Evolutionary conservation across 768 basidiomycete species (phyloP).

Genomic region (Calocybe gangraenosa): DNA sequence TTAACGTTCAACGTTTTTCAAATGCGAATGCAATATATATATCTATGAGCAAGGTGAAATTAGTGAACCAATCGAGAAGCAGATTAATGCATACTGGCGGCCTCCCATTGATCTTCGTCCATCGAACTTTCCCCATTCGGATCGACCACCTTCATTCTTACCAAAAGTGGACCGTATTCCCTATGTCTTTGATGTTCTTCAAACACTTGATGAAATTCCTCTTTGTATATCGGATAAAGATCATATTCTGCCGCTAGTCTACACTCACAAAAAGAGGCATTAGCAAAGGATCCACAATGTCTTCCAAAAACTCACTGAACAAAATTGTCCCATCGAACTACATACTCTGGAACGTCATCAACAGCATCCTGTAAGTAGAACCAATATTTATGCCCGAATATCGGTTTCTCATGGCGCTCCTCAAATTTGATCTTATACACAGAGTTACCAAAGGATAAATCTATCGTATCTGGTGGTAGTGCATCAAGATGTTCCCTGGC

Average conservation of each 20-base stretch:
- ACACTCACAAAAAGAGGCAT: conserved; percentile 1
- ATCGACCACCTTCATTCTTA: conserved; percentile 91
- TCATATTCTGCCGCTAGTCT: conserved; percentile 85
- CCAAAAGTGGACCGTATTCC: conserved; percentile 81
- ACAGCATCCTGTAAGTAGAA: conserved; percentile 96
- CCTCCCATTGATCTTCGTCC: conserved; percentile 96
- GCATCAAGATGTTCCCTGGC: conserved; percentile 67
- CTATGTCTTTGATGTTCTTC: conserved; percentile 72
- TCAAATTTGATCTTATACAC: conserved; percentile 91
- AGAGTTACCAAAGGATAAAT: conserved; percentile 83
- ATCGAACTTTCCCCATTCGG: conserved; percentile 83
- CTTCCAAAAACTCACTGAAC: conserved; percentile 47
- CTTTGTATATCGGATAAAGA: conserved; percentile 69
- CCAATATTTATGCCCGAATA: conserved; percentile 90
- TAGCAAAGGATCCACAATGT: too few relatives aligned
- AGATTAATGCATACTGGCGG: conserved; percentile 74
- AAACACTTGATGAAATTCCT: conserved; percentile 90
- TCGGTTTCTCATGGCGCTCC: conserved; percentile 51
- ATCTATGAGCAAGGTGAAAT: conserved; percentile 42
- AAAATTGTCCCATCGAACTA: conserved; percentile 96
- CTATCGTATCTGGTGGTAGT: conserved; percentile 59
- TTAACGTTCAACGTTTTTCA: conserved; percentile 50
- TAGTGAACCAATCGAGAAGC: conserved; percentile 1
- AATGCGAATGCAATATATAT: conserved; percentile 94
- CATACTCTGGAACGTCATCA: conserved; percentile 94